Conservation (phyloP, 2,329 filamentous ascomycete genomes). For the Aspergillus versicolor region DNA sequence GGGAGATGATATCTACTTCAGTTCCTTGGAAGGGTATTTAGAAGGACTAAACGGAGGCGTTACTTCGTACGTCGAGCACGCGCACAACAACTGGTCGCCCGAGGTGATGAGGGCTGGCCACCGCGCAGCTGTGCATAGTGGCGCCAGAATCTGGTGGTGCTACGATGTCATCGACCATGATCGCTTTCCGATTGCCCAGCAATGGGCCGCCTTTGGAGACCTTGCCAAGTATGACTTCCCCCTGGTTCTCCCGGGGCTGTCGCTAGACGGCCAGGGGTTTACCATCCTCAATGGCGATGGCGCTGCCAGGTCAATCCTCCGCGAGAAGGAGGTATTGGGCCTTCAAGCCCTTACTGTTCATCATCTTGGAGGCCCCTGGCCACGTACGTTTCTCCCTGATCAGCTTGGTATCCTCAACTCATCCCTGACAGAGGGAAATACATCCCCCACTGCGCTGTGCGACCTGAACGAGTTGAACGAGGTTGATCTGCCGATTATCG, state of each 20-base stretch:
- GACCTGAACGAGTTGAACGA: background rate
- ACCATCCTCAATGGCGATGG: background rate
- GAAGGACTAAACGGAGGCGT: constrained; percentile 56
- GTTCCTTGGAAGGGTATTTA: constrained; percentile 49
- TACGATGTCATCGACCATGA: constrained; percentile 28
- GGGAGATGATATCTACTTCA: constrained; percentile 48
- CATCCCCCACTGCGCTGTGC: background rate
- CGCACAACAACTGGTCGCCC: constrained; percentile 45
- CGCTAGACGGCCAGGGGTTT: background rate
- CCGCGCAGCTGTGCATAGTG: constrained; percentile 49
- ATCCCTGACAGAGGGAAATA: background rate
- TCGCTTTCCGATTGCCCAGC: background rate
- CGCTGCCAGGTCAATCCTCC: background rate
- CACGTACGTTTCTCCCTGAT: background rate
- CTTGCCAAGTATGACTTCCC: background rate
- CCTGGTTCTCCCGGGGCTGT: background rate
- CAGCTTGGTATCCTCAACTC: background rate
- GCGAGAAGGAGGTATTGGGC: background rate
- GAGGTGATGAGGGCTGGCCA: constrained; percentile 45
- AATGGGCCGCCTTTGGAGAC: background rate
- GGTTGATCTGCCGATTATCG: constrained; percentile 6
- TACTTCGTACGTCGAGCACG: constrained; percentile 55
- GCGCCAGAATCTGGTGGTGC: constrained; percentile 50
- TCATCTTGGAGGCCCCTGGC: constrained; percentile 1
- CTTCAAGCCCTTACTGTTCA: background rate